Conservation (phyloP, 176 grass and related monocot genomes). For the Cocos nucifera region DNA sequence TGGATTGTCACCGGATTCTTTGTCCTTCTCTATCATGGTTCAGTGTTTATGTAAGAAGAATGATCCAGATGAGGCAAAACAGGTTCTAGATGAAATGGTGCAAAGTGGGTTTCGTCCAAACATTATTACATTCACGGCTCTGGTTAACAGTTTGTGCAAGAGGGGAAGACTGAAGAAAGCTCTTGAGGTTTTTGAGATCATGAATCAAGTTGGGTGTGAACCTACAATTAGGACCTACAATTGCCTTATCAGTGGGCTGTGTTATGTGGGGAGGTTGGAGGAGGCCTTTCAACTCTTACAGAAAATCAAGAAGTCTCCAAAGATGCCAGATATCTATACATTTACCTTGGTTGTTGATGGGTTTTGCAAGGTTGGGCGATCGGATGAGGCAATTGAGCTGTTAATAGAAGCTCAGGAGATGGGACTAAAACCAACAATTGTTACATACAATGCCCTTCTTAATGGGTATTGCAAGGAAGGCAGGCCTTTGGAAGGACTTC, state of each 20-base stretch:
- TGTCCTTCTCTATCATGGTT: conserved; percentile 47
- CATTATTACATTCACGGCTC: conserved; percentile 39
- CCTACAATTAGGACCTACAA: conserved; percentile 75
- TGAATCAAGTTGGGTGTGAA: conserved; percentile 42
- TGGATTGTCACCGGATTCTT: conserved; percentile 32
- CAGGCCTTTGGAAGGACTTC: conserved; percentile 39
- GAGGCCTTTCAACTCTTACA: conserved; percentile 52
- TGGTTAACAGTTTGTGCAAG: conserved; percentile 67
- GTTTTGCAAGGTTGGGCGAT: conserved; percentile 71
- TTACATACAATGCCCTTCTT: conserved; percentile 81
- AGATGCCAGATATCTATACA: conserved; percentile 60
- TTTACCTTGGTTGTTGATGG: conserved; percentile 65
- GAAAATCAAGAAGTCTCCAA: conserved; percentile 53
- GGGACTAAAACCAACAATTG: conserved; percentile 46
- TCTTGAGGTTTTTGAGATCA: conserved; percentile 57
- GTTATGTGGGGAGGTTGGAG: conserved; percentile 83
- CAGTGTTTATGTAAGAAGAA: conserved; percentile 71
- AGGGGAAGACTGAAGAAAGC: conserved; percentile 53
- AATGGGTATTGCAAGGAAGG: conserved; percentile 74
- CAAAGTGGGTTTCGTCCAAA: conserved; percentile 41
- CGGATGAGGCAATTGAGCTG: conserved; percentile 49
- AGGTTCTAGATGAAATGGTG: conserved; percentile 51
- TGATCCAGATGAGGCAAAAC: conserved; percentile 49
- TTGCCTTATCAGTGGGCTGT: conserved; percentile 57
- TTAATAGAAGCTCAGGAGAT: conserved; percentile 35